A percentile compares a stretch with the other conserved stretches of the same genome.
Evolutionary conservation across 1,139 yeast genomes (phyloP).

Genomic region (Debaryomyces subglobosus): DNA sequence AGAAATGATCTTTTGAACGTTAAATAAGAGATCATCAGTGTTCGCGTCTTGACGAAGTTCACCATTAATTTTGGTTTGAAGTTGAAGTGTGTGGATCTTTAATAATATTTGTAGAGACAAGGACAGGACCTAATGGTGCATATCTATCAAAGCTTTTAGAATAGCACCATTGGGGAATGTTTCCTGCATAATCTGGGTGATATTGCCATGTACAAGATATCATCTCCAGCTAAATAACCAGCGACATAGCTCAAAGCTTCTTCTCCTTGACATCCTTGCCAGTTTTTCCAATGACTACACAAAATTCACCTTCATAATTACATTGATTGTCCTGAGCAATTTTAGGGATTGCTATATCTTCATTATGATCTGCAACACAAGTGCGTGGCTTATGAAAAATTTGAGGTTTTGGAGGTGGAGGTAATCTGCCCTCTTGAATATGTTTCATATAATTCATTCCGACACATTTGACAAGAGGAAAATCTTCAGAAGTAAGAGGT

Average conservation of each 20-base stretch:
- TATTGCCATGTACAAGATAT: background rate
- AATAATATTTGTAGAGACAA: conserved; percentile 37
- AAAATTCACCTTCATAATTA: background rate
- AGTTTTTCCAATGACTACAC: background rate
- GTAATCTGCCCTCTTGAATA: background rate
- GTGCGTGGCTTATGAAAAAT: background rate
- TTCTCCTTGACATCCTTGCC: background rate
- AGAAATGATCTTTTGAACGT: background rate
- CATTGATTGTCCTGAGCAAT: background rate
- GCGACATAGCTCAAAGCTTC: background rate
- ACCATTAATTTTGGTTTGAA: conserved; percentile 35
- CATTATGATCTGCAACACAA: background rate
- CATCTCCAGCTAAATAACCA: background rate
- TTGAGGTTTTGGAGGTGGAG: background rate
- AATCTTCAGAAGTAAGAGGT: background rate
- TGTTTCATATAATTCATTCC: background rate
- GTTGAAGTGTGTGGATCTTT: conserved; percentile 39
- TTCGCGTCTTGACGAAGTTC: background rate
- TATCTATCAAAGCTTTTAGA: conserved; percentile 59
- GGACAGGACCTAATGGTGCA: conserved; percentile 57
- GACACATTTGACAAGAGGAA: background rate
- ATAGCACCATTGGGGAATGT: conserved; percentile 54
- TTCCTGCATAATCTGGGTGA: conserved; percentile 19
- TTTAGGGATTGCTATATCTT: background rate
- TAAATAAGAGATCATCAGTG: background rate